These are phyloP conservation scores for Pholiota adiposa DNA, from an alignment of 1,284 basidiomycete species.

Conservation along the genomic window DNA sequence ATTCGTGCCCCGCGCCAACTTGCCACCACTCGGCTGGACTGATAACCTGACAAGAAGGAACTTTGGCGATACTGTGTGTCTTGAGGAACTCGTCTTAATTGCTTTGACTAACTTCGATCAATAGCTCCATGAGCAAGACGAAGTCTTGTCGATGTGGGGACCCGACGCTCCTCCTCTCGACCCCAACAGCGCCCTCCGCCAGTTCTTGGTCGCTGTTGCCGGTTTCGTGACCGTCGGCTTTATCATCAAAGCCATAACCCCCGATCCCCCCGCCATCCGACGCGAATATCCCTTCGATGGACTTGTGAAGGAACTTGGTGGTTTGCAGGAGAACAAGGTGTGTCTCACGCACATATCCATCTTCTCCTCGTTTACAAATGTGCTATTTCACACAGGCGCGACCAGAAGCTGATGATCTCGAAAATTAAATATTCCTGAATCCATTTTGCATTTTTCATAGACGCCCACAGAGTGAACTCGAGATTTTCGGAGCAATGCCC, in stretches of 20 bases:
- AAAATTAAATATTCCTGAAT: conserved; percentile 5
- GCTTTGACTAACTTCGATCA: background rate
- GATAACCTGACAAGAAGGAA: conserved; percentile 84
- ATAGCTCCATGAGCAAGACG: conserved; percentile 85
- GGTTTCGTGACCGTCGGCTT: conserved; percentile 65
- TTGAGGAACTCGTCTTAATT: conserved; percentile 18
- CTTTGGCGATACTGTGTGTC: conserved; percentile 77
- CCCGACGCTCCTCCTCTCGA: conserved; percentile 72
- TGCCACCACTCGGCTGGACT: conserved; percentile 80
- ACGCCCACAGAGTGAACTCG: background rate
- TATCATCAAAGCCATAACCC: conserved; percentile 55
- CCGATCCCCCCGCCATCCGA: conserved; percentile 63
- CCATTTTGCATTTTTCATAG: background rate
- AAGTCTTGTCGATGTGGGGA: conserved; percentile 87
- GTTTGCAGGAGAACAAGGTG: conserved; percentile 76
- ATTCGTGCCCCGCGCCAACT: conserved; percentile 67
- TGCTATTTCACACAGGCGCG: conserved; percentile 35
- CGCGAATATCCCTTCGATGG: conserved; percentile 78
- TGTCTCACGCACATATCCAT: background rate
- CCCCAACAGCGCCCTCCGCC: conserved; percentile 60
- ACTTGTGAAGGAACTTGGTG: conserved; percentile 73
- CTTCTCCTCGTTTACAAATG: background rate
- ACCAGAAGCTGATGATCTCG: conserved; percentile 27
- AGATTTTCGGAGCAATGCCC: background rate
- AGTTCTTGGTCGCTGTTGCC: conserved; percentile 62